phyloP scores from a whole-genome alignment of 2,329 filamentous ascomycete genomes.

The Fusarium euwallaceae region DNA sequence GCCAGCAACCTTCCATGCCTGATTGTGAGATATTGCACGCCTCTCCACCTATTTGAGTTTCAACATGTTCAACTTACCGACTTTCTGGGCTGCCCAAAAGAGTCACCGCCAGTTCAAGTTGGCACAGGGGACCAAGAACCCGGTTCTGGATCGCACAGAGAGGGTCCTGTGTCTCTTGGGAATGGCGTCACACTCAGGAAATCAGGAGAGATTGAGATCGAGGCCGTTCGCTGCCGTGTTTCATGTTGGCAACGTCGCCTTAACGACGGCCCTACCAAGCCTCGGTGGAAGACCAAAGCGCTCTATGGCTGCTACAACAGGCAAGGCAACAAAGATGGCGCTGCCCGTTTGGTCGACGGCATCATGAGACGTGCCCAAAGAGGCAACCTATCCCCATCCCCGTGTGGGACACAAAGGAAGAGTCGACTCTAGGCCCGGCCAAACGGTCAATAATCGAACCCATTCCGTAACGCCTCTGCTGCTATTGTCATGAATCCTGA shows the following conservation, averaged over 20 bases:
- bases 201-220: conserved; percentile 19
- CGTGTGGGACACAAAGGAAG: background rate
- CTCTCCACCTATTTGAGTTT: conserved; percentile 36
- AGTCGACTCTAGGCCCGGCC: background rate
- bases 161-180: background rate
- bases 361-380: background rate
- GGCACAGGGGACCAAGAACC: conserved; percentile 28
- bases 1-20: background rate
- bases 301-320: conserved; percentile 9
- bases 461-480: conserved; percentile 1
- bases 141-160: conserved; percentile 24
- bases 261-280: conserved; percentile 12
- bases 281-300: conserved; percentile 8
- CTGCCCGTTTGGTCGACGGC: background rate
- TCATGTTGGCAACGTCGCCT: conserved; percentile 25
- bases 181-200: conserved; percentile 17
- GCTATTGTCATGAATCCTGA: background rate
- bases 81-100: conserved; percentile 25
- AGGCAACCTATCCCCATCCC: background rate
- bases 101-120: conserved; percentile 33
- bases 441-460: conserved; percentile 11
- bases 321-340: background rate
- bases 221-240: conserved; percentile 27
- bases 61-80: conserved; percentile 39
- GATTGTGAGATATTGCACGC: conserved; percentile 1